Base-by-base conservation (phyloP, 257 asterid genomes). In the Salvia rosmarinus region DNA sequence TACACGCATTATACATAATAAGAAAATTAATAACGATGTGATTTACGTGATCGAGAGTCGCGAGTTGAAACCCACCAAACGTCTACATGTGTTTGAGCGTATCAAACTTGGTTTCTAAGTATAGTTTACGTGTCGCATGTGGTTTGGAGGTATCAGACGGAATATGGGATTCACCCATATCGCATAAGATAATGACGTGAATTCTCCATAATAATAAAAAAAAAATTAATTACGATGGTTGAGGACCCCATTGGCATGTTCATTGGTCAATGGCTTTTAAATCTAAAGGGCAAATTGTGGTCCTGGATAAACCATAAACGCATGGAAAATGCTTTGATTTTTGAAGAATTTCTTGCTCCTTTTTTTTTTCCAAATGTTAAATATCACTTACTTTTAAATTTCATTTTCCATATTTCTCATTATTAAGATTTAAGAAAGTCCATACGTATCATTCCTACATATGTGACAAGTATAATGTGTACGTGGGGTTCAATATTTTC, bases 201-300 rank as follows among this genome's bases (percentile, higher is more conserved):
- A 25, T 25, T 25, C 30, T 1, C 30, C 30, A 25, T 25, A 25
- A 25, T 25, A 25, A 25, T 1, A 25, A 25, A 25, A 25, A 25
- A 1, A 25, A 25, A 25, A 25, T 16, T 17, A 68, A 78, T 37
- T 37, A 68, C 68, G 66, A 16, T 67, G 64, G 37, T 12, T 37
- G 50, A 69, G 82, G 77, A 56, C 78, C 84, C 82, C 82, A 78
- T 71, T 5, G 66, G 69, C 85, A 78, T 78, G 83, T 75, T 75
- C 77, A 78, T 67, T 82, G 83, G 85, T 78, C 85, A 81, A 81
- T 78, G 81, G 62, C 78, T 81, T 81, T 81, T 54, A 56, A 71
- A 40, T 68, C 64, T 72, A 72, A 70, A 47, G 73, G 59, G 64
- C 52, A 70, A 14, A 25, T 25, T 81, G 80, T 77, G 85, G 85